Evolutionary conservation across 169 alveolate species (phyloP), one percentile per base, ranked within the genome.

Genomic region (Cryptosporidium meleagridis): DNA sequence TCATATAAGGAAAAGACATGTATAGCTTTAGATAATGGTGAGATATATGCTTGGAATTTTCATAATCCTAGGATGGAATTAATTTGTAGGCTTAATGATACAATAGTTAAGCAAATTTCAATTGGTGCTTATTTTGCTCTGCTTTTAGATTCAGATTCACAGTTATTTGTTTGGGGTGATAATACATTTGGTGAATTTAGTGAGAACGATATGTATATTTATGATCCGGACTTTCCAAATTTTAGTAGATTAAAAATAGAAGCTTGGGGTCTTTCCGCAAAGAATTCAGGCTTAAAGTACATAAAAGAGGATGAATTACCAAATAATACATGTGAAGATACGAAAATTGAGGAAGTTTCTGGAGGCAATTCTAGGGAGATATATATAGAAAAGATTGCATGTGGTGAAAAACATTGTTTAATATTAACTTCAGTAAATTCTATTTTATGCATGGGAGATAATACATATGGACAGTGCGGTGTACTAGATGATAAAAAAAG

Each of bases 401-500:
- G 80, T 62, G 89, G 89, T 21, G 89, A 80, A 23, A 80, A 80
- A n/a, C 89, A 80, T 80, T 80, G 70, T 39, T 48, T 80, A 18
- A 33, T 80, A 14, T 51, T 80, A 29, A 65, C 59, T 41, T 80
- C 89, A 26, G 45, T 45, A 23, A 80, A 80, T 65, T 45, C 75
- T 21, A n/a, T 80, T 44, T 48, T 59, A 26, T 80, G 80, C 18
- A 41, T 80, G 75, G 89, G 89, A 35, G 89, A 80, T 31, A 80
- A 80, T 41, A 80, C 89, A 41, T 80, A 80, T 33, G 89, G 89
- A 14, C 89, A 80, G 26, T 80, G 89, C 41, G 89, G 89, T 12
- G 31, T 80, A 39, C 26, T 62, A 18, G 89, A 80, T 29, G 71
- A 73, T 9, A 73, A 73, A 52, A 53, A n/a, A 14, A 45, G 26